These are phyloP conservation scores for Mycena metata DNA, from an alignment of 768 basidiomycete species.

Conservation along the genomic window DNA sequence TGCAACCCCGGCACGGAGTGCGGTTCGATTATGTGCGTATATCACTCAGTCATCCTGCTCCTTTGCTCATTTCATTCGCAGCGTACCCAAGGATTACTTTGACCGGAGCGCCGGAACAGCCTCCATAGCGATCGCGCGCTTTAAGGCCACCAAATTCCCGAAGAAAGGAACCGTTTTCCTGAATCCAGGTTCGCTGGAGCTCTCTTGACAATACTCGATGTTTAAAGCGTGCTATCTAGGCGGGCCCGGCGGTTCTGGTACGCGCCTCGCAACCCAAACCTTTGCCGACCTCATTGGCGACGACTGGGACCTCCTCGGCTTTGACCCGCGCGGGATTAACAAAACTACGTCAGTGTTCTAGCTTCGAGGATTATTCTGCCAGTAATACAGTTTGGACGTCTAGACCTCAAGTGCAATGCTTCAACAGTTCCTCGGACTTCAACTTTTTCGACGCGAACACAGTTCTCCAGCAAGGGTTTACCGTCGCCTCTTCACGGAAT, in stretches of 20 bases:
- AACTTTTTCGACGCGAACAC: conserved; percentile 41
- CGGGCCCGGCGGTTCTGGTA: conserved; percentile 45
- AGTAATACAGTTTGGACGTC: no score
- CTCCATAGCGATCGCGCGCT: conserved; percentile 36
- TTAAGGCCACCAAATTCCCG: conserved; percentile 36
- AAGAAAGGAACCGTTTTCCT: conserved; percentile 41
- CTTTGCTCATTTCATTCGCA: conserved; percentile 1
- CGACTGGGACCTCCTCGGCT: conserved; percentile 47
- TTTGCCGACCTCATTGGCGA: conserved; percentile 41
- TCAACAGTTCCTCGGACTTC: conserved; percentile 12
- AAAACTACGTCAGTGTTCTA: conserved; percentile 28
- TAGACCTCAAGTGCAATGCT: conserved; percentile 40
- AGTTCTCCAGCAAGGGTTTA: conserved; percentile 40
- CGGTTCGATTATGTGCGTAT: neutral
- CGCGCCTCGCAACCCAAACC: conserved; percentile 12
- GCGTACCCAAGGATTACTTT: conserved; percentile 44
- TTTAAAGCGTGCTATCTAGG: conserved; percentile 22
- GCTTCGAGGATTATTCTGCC: neutral
- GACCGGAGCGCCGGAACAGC: conserved; percentile 36
- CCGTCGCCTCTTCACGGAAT: conserved; percentile 33
- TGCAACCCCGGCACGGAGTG: neutral
- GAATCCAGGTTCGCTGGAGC: conserved; percentile 36
- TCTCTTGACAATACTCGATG: no score
- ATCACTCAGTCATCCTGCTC: neutral
- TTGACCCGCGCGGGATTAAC: conserved; percentile 47